A percentile compares a stretch with the other conserved stretches of the same genome.
Evolutionary conservation across 805 yeast genomes (phyloP).

Genomic region (Yarrowia bubula): DNA sequence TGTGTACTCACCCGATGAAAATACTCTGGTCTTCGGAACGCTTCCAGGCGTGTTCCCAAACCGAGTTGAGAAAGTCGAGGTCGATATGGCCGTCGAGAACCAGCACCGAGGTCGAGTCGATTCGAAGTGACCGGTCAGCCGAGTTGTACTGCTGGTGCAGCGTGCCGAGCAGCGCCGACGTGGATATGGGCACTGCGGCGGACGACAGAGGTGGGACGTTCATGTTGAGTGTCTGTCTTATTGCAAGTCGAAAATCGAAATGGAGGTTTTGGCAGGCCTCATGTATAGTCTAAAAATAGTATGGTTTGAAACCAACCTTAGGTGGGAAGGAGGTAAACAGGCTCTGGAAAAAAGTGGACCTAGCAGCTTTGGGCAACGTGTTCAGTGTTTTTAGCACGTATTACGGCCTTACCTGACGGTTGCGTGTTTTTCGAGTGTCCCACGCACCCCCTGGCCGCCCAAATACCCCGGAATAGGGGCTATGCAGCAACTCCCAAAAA

Average conservation of each 20-base stretch:
- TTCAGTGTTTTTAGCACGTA: too few species aligned
- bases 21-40: constrained; percentile 45
- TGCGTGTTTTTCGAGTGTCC: too few species aligned
- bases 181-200: constrained; percentile 36
- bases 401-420: too few species aligned
- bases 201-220: constrained; percentile 39
- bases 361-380: not conserved
- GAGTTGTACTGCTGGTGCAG: constrained; percentile 39
- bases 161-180: constrained; percentile 39
- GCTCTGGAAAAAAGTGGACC: not conserved
- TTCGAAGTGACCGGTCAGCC: constrained; percentile 32
- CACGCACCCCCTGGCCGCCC: too few species aligned
- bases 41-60: constrained; percentile 44
- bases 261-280: not conserved
- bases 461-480: not conserved
- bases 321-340: constrained; percentile 25
- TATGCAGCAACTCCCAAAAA: not conserved
- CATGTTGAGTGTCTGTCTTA: constrained; percentile 31
- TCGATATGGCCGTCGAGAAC: constrained; percentile 39
- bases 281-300: constrained; percentile 9
- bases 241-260: too few species aligned
- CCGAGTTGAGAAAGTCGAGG: constrained; percentile 36
- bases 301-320: constrained; percentile 11
- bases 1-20: constrained; percentile 38
- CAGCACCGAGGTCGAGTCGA: constrained; percentile 40